phyloP scores from a whole-genome alignment of 2,329 filamentous ascomycete genomes.

The Fusarium papillatum region DNA sequence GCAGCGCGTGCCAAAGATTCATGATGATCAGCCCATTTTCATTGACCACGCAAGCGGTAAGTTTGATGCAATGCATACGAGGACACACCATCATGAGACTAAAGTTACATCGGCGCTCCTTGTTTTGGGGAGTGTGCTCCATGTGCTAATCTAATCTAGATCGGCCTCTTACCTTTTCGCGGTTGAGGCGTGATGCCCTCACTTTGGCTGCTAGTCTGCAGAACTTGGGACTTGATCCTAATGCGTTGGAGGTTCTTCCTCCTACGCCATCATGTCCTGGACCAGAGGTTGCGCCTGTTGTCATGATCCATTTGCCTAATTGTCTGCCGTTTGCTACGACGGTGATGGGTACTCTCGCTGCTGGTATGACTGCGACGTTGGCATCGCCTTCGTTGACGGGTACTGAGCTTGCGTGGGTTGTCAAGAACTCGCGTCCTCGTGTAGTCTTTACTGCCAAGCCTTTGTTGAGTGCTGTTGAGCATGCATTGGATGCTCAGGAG shows the following conservation, averaged over 20 bases:
- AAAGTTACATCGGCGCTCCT: neutral
- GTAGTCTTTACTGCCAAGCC: constrained; percentile 53
- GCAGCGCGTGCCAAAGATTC: constrained; percentile 49
- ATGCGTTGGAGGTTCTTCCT: constrained; percentile 50
- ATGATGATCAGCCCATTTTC: constrained; percentile 51
- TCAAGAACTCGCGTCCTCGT: constrained; percentile 55
- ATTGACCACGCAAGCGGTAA: constrained; percentile 56
- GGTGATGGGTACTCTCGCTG: constrained; percentile 53
- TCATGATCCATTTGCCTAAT: constrained; percentile 58
- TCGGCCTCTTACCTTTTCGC: constrained; percentile 51
- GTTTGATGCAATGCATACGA: constrained; percentile 8
- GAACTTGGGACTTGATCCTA: constrained; percentile 51
- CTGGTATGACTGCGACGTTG: constrained; percentile 56
- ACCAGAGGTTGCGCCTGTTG: constrained; percentile 56
- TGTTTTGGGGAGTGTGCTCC: neutral
- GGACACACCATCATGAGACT: neutral
- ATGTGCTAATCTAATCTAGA: constrained; percentile 42
- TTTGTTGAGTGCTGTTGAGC: constrained; percentile 48
- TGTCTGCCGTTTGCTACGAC: constrained; percentile 54
- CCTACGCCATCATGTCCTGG: constrained; percentile 53
- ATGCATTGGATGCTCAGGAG: constrained; percentile 50
- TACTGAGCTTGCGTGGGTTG: constrained; percentile 56
- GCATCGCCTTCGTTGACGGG: constrained; percentile 55
- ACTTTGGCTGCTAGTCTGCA: constrained; percentile 52
- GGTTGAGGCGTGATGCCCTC: constrained; percentile 50